Evolutionary conservation across 2,329 filamentous ascomycete species (phyloP), one percentile per base, ranked within the genome.

Genomic region (Nannizzia gypsea): DNA sequence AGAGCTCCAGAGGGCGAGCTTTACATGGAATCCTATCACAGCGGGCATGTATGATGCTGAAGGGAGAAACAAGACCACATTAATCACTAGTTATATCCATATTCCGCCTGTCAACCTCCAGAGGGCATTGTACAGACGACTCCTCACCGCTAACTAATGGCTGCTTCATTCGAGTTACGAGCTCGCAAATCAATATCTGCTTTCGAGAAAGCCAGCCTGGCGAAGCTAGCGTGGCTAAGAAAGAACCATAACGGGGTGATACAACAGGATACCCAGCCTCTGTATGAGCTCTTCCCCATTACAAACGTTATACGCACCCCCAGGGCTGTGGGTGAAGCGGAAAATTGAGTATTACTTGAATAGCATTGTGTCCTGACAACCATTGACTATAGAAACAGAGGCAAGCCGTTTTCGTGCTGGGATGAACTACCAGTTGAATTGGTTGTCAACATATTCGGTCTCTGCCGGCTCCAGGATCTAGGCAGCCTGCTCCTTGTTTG

Each of bases 341-440:
- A 13, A n/a, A 6, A 26, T 31, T 31, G 20, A 17, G 17, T n/a
- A 46, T 13, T 28, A 31, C 20, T 26, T 17, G 26, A 52, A 17
- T 52, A 31, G 3, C 1, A 1, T 1, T 31, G 17, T 28, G 13
- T 52, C 31, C 48, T 52, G 11, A 52, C 48, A 22, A 11, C 40
- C 44, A 11, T 20, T 20, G 24, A 8, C 17, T 36, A 54, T 54
- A 54, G 50, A 54, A 54, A 31, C 31, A 54, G 15, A 22, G n/a
- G 50, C 50, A 54, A 34, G 26, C 20, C 50, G 1, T 54, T 54
- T 34, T 73, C 71, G 6, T 68, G 66, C 22, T 76, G 73, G 74
- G 72, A 72, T 58, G 60, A 65, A 52, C 68, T 76, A 24, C 74
- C 74, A 9, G 72, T 73, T 59, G 74, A 76, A 59, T 66, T 76